phyloP scores from a whole-genome alignment of 768 basidiomycete genomes.

The Suillus lakei region DNA sequence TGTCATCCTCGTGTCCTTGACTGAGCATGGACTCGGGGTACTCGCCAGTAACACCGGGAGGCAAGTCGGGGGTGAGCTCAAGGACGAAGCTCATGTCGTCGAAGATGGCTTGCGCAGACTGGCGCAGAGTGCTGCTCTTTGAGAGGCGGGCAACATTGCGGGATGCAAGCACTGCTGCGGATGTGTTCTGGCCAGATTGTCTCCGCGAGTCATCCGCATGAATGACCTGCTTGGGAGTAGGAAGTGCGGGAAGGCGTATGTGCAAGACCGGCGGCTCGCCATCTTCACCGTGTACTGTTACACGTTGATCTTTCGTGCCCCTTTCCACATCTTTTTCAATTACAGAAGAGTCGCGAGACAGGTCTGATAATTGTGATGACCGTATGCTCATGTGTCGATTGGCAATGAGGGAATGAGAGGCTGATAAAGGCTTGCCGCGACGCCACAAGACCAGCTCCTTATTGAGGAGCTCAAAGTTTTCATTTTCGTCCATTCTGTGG shows the following conservation, averaged over 20 bases:
- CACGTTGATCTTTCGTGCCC: conserved; percentile 40
- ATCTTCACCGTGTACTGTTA: conserved; percentile 51
- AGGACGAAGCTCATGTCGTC: conserved; percentile 52
- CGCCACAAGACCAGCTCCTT: conserved; percentile 40
- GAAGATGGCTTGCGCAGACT: conserved; percentile 37
- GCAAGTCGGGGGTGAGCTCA: conserved; percentile 54
- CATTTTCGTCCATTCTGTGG: conserved; percentile 50
- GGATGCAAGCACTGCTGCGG: conserved; percentile 14
- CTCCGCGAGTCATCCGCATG: conserved; percentile 22
- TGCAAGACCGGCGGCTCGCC: conserved; percentile 54
- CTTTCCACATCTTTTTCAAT: conserved; percentile 14
- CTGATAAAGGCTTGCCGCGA: conserved; percentile 38
- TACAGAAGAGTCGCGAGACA: conserved; percentile 11
- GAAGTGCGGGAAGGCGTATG: conserved; percentile 58
- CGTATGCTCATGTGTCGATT: conserved; percentile 58
- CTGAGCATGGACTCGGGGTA: conserved; percentile 30
- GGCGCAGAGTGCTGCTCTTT: conserved; percentile 22
- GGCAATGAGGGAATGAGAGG: conserved; percentile 53
- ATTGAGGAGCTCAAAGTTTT: conserved; percentile 55
- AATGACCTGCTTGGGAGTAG: conserved; percentile 39
- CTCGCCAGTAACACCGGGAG: conserved; percentile 37
- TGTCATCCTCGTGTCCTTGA: conserved; percentile 29
- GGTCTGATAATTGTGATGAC: conserved; percentile 47
- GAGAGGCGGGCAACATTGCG: conserved; percentile 7
- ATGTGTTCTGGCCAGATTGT: conserved; percentile 12